Percentiles rank a stretch among this genome's conserved stretches.
Conservation (phyloP, 108 stramenopile genomes). For the Cyclostephanos tholiformis region DNA sequence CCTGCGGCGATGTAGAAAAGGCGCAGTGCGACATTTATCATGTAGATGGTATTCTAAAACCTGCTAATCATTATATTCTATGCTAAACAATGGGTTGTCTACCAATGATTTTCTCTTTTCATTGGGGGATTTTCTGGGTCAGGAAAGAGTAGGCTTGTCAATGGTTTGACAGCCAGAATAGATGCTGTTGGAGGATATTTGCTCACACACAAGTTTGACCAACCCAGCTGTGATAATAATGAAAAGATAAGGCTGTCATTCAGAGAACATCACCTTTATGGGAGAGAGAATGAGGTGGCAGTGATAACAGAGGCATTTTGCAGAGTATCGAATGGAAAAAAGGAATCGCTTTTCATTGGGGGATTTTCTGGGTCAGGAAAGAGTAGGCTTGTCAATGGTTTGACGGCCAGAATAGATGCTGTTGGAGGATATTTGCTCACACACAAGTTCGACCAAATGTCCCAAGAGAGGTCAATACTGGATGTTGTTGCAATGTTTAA, state of each 20-base stretch:
- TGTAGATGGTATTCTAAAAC: no score
- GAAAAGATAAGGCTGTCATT: constrained; percentile 1
- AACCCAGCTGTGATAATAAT: not conserved
- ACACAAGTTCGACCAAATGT: constrained; percentile 42
- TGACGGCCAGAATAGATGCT: constrained; percentile 4
- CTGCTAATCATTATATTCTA: no score
- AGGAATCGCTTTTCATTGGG: constrained; percentile 37
- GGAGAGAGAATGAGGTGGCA: constrained; percentile 23
- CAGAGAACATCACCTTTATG: constrained; percentile 34
- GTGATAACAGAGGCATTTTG: constrained; percentile 33
- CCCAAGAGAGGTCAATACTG: constrained; percentile 20
- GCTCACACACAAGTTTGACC: no score
- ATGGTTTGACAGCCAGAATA: no score
- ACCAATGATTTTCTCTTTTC: no score
- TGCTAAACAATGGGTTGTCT: no score
- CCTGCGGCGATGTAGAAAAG: no score
- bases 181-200: no score
- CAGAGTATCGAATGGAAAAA: constrained; percentile 30
- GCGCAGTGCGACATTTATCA: no score
- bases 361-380: constrained; percentile 33
- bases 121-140: no score
- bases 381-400: constrained; percentile 1
- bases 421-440: constrained; percentile 19
- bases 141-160: no score
- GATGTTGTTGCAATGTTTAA: constrained; percentile 40